These are phyloP conservation scores for Globisporangium paddicum DNA, from an alignment of 352 stramenopile genomes.

Conservation along the genomic window DNA sequence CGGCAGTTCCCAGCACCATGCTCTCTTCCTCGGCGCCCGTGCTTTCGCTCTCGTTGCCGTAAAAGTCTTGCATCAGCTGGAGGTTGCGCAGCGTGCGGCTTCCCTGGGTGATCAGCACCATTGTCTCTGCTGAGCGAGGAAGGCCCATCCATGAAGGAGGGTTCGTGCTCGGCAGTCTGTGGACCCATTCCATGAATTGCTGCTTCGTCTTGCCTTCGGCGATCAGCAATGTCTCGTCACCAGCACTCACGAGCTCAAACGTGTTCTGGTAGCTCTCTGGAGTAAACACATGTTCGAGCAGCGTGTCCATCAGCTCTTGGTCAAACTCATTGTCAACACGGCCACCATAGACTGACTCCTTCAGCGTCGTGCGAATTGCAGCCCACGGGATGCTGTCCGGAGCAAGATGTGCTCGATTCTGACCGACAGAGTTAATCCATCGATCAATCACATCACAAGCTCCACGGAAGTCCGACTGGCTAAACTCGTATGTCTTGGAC, in stretches of 20 bases:
- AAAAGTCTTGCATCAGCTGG: slow-evolving; percentile 79
- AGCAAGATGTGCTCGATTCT: slow-evolving; percentile 86
- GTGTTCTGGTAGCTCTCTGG: slow-evolving; percentile 92
- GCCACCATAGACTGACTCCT: slow-evolving; percentile 97
- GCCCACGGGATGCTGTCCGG: slow-evolving; percentile 98
- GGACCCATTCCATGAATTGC: slow-evolving; percentile 90
- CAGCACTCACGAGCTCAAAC: slow-evolving; percentile 54
- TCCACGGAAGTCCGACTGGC: slow-evolving; percentile 96
- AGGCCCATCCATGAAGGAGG: slow-evolving; percentile 92
- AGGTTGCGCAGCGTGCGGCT: slow-evolving; percentile 74
- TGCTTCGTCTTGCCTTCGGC: slow-evolving; percentile 89
- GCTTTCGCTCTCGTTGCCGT: slow-evolving; percentile 51
- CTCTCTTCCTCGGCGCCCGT: slow-evolving; percentile 43
- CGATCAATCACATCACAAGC: slow-evolving; percentile 97
- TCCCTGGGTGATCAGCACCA: slow-evolving; percentile 83
- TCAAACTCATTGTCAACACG: slow-evolving; percentile 97
- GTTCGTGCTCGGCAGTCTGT: slow-evolving; percentile 85
- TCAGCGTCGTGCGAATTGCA: slow-evolving; percentile 95
- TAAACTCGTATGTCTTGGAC: slow-evolving; percentile 99
- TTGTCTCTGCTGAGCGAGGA: slow-evolving; percentile 88
- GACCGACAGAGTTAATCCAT: slow-evolving; percentile 90
- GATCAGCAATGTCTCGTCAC: slow-evolving; percentile 59
- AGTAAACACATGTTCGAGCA: slow-evolving; percentile 94
- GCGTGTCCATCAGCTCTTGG: slow-evolving; percentile 92
- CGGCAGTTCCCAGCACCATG: slow-evolving; percentile 43